Percentiles rank a stretch among this genome's conserved stretches.
phyloP scores from a whole-genome alignment of 805 yeast genomes.

The Candida morakotiae region DNA sequence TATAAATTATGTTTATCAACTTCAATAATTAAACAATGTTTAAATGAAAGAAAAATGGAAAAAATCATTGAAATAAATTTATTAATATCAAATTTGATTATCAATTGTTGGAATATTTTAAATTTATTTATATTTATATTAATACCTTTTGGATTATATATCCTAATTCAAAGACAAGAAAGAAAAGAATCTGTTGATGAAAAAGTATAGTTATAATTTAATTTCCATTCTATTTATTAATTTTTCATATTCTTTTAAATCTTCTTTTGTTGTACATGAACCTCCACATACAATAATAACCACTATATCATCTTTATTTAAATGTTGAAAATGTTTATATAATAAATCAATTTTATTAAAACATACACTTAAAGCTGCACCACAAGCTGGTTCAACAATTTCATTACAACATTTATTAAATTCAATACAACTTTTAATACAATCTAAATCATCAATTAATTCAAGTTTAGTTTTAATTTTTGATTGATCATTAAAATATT shows the following conservation, averaged over 20 bases:
- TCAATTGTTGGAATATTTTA: not conserved
- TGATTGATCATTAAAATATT: slow-evolving; percentile 22
- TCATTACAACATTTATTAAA: slow-evolving; percentile 49
- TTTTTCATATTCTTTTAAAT: slow-evolving; percentile 7
- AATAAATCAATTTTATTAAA: slow-evolving; percentile 32
- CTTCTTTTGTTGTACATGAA: slow-evolving; percentile 10
- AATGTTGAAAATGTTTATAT: slow-evolving; percentile 17
- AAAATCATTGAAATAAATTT: not conserved
- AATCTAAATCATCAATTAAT: slow-evolving; percentile 47
- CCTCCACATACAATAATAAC: slow-evolving; percentile 58
- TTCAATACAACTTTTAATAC: slow-evolving; percentile 48
- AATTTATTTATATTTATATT: not conserved
- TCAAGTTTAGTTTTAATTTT: slow-evolving; percentile 17
- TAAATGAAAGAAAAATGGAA: not conserved
- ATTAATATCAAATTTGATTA: not conserved
- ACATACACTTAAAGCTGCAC: slow-evolving; percentile 59
- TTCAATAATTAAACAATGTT: not conserved
- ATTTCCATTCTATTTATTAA: slow-evolving; percentile 10
- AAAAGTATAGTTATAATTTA: slow-evolving; percentile 9
- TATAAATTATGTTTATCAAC: not conserved
- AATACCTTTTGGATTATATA: not conserved
- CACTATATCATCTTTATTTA: slow-evolving; percentile 39
- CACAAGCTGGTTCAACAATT: slow-evolving; percentile 70
- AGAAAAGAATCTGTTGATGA: no score
- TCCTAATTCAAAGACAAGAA: not conserved